Conservation (phyloP, 2,329 filamentous ascomycete species). For the Endoconidiophora laricicola region DNA sequence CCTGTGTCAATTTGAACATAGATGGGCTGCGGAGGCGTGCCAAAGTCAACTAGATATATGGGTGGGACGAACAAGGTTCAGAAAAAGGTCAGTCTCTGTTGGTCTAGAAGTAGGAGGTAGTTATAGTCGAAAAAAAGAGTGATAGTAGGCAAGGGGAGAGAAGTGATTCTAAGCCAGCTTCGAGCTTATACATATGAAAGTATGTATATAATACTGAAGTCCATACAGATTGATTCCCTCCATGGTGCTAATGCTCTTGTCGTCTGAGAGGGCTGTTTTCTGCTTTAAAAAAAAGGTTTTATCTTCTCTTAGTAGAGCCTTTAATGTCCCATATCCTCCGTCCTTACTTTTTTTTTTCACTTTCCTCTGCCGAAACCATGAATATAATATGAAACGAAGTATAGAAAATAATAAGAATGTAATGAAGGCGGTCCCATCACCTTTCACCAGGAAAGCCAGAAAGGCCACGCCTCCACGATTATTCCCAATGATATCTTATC, state of each 20-base stretch:
- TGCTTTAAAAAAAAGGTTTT: slow-evolving; percentile 3
- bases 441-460: too few relatives aligned
- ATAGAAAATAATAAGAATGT: too few relatives aligned
- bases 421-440: too few relatives aligned
- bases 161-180: too few relatives aligned
- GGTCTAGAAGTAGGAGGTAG: neutral
- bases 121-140: too few relatives aligned
- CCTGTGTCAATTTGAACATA: slow-evolving; percentile 42
- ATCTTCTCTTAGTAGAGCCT: neutral
- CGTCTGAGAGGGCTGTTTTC: neutral
- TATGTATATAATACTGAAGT: too few relatives aligned
- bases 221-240: too few relatives aligned
- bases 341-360: neutral
- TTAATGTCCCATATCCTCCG: neutral
- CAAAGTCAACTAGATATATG: slow-evolving; percentile 26
- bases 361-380: neutral
- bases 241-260: neutral
- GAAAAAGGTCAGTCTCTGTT: slow-evolving; percentile 10
- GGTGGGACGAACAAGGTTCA: slow-evolving; percentile 2
- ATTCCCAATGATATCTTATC: too few relatives aligned
- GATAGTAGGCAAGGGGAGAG: too few relatives aligned
- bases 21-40: slow-evolving; percentile 35
- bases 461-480: too few relatives aligned
- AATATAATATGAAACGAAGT: neutral
- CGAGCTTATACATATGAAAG: too few relatives aligned